phyloP scores from a whole-genome alignment of 2,329 filamentous ascomycete genomes.

The Neofusicoccum umdonicola region DNA sequence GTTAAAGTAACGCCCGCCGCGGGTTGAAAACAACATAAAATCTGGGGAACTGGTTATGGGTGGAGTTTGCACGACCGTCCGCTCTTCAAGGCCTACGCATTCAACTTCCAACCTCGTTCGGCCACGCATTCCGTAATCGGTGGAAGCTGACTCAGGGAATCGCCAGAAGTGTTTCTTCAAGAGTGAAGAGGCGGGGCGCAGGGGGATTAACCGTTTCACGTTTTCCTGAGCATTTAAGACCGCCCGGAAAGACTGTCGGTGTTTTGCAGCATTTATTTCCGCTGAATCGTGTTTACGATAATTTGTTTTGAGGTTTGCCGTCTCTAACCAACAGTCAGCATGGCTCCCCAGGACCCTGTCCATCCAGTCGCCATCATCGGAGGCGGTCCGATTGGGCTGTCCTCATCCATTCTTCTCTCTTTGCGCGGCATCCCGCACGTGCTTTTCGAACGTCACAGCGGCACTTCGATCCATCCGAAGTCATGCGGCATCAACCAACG shows the following conservation, averaged over 20 bases:
- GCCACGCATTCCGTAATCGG: neutral
- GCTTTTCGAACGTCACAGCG: constrained; percentile 32
- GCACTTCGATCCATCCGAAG: constrained; percentile 35
- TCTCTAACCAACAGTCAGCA: neutral
- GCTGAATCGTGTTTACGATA: too few species aligned
- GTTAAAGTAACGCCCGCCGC: neutral
- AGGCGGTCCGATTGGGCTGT: constrained; percentile 25
- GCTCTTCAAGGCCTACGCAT: too few species aligned
- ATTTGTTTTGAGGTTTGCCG: neutral
- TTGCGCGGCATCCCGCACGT: constrained; percentile 27
- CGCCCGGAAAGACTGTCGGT: neutral
- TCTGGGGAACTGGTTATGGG: too few species aligned
- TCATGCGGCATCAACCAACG: constrained; percentile 33
- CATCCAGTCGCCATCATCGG: constrained; percentile 25
- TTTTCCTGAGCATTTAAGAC: neutral
- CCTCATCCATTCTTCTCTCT: constrained; percentile 32
- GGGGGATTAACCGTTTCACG: neutral
- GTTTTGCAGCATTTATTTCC: neutral
- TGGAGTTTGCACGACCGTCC: too few species aligned
- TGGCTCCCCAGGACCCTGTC: neutral
- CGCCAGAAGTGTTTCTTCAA: neutral
- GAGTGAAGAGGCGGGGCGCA: neutral
- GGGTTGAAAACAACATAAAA: neutral
- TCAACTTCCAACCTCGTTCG: neutral
- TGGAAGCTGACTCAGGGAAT: neutral